A percentile compares a stretch with the other conserved stretches of the same genome.
These are phyloP conservation scores for Fusarium sp. DNA, from an alignment of 2,329 filamentous ascomycete species.

Conservation along the genomic window DNA sequence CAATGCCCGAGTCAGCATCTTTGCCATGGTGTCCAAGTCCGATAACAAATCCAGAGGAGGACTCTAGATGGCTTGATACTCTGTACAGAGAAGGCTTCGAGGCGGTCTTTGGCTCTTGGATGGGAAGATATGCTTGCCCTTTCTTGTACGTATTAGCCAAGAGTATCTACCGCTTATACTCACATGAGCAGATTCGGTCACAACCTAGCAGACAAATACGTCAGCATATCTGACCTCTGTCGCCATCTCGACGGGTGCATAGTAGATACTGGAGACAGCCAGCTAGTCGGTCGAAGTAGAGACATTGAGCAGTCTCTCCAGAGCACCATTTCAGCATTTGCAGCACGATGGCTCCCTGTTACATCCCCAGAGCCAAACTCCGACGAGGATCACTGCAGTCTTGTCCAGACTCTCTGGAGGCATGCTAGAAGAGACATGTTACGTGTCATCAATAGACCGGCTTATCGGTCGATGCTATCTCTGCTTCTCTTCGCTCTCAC, in stretches of 20 bases:
- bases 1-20: neutral
- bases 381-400: slow-evolving; percentile 14
- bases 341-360: slow-evolving; percentile 46
- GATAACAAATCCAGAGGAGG: neutral
- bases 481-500: slow-evolving; percentile 54
- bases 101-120: slow-evolving; percentile 55
- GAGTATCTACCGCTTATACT: neutral
- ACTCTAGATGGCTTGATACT: slow-evolving; percentile 40
- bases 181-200: slow-evolving; percentile 37
- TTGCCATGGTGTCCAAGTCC: neutral
- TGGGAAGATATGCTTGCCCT: slow-evolving; percentile 55
- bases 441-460: slow-evolving; percentile 53
- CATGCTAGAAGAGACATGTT: slow-evolving; percentile 52
- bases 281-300: slow-evolving; percentile 14
- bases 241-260: slow-evolving; percentile 50
- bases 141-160: slow-evolving; percentile 48
- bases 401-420: slow-evolving; percentile 48
- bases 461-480: slow-evolving; percentile 54
- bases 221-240: slow-evolving; percentile 47
- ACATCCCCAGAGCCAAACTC: slow-evolving; percentile 6
- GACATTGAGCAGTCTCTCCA: slow-evolving; percentile 43
- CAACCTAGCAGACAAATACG: slow-evolving; percentile 43
- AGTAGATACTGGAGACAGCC: slow-evolving; percentile 34
- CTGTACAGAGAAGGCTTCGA: slow-evolving; percentile 53
- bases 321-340: slow-evolving; percentile 45